Evolutionary conservation across 1,284 basidiomycete species (phyloP).

Genomic region (Ceraceosorus guamensis): DNA sequence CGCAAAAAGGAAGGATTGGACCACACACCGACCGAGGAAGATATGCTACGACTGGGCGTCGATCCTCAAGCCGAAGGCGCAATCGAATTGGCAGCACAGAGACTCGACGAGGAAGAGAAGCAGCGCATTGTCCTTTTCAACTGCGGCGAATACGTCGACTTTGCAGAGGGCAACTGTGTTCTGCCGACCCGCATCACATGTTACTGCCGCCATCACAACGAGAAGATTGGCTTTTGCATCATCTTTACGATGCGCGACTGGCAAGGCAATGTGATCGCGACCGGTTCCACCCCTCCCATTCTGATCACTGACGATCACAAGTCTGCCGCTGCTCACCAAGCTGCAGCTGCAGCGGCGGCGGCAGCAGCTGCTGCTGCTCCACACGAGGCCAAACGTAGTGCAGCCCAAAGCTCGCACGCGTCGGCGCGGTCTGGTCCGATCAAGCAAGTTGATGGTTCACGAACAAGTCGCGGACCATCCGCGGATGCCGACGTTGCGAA

Average conservation of each 20-base stretch:
- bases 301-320: slow-evolving; percentile 91
- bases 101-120: slow-evolving; percentile 43
- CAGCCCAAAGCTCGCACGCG: slow-evolving; percentile 10
- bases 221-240: slow-evolving; percentile 89
- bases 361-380: slow-evolving; percentile 3
- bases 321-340: slow-evolving; percentile 56
- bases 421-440: not conserved
- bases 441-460: not conserved
- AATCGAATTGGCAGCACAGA: slow-evolving; percentile 21
- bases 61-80: slow-evolving; percentile 34
- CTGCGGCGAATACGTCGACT: slow-evolving; percentile 82
- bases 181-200: slow-evolving; percentile 94
- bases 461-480: slow-evolving; percentile 9
- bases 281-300: slow-evolving; percentile 78
- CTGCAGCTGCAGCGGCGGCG: slow-evolving; percentile 9
- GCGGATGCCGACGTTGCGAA: not conserved
- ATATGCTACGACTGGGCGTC: slow-evolving; percentile 38
- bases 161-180: slow-evolving; percentile 76
- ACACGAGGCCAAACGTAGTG: slow-evolving; percentile 19
- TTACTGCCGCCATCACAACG: slow-evolving; percentile 96
- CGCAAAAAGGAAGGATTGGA: slow-evolving; percentile 26
- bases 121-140: slow-evolving; percentile 62
- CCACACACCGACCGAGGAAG: slow-evolving; percentile 30
- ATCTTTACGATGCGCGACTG: slow-evolving; percentile 81
- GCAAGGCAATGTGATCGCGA: slow-evolving; percentile 71